Evolutionary conservation across 179 eudicot species (phyloP).

Genomic region (Amaranthus tricolor): DNA sequence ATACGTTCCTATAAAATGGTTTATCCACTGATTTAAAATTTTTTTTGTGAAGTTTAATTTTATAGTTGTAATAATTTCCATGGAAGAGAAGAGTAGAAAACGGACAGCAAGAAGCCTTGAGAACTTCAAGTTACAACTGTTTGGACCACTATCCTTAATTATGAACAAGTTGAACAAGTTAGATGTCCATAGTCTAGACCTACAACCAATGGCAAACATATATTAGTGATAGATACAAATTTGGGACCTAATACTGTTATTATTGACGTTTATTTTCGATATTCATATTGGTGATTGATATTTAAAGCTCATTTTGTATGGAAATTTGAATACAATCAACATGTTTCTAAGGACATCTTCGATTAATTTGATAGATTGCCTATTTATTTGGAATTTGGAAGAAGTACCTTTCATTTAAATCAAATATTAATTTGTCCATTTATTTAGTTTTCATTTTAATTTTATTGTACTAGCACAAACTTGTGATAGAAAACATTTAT

Average conservation of each 20-base stretch:
- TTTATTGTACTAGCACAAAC: too few species aligned
- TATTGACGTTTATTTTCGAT: neutral
- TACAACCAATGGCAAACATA: neutral
- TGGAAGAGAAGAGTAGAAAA: neutral
- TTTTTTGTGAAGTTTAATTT: too few species aligned
- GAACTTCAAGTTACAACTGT: neutral
- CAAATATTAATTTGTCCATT: too few species aligned
- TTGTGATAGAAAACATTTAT: too few species aligned
- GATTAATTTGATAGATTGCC: neutral
- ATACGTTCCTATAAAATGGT: too few species aligned
- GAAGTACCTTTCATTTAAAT: too few species aligned
- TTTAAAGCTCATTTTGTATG: neutral
- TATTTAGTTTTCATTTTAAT: too few species aligned
- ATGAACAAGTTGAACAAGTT: neutral
- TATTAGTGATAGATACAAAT: neutral
- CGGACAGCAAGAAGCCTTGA: neutral
- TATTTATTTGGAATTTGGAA: neutral
- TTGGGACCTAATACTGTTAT: conserved; percentile 14
- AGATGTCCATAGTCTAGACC: neutral
- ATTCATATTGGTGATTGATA: neutral
- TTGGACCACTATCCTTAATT: conserved; percentile 19
- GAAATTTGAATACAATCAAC: neutral
- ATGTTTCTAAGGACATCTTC: too few species aligned
- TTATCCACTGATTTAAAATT: too few species aligned
- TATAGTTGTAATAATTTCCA: neutral